A percentile compares a stretch with the other conserved stretches of the same genome.
Evolutionary conservation across 73 alveolate species (phyloP).

Genomic region (Effrenium voratum): DNA sequence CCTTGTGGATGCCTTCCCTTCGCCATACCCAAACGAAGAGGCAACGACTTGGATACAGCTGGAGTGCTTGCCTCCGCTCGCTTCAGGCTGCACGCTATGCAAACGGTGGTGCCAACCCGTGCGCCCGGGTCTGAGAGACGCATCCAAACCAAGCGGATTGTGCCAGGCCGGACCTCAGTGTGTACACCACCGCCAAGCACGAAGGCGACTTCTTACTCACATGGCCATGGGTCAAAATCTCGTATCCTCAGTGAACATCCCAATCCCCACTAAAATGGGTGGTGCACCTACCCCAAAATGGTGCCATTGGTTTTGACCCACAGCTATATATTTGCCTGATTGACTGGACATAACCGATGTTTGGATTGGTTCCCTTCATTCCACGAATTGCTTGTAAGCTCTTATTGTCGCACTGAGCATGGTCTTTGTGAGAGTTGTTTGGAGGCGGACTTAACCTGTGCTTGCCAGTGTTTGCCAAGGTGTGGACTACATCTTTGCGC

Average conservation of each 20-base stretch:
- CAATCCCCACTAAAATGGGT: no score
- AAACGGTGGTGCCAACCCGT: conserved; percentile 90
- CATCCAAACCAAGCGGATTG: not conserved
- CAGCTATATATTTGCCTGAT: no score
- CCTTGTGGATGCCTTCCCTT: conserved; percentile 86
- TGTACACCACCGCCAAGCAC: conserved; percentile 91
- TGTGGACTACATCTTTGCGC: conserved; percentile 80
- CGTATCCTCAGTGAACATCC: no score
- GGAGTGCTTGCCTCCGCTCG: not conserved
- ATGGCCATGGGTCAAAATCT: no score
- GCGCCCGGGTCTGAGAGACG: not conserved
- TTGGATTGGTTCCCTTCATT: no score
- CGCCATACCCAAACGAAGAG: conserved; percentile 93
- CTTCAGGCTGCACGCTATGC: conserved; percentile 87
- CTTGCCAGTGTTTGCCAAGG: not conserved
- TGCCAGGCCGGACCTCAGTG: conserved; percentile 70
- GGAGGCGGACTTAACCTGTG: no score
- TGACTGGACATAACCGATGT: no score
- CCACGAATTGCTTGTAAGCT: no score
- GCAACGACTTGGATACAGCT: not conserved
- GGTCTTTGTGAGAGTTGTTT: no score
- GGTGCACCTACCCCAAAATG: no score
- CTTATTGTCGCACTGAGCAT: no score
- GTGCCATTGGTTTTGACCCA: no score
- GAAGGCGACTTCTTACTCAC: conserved; percentile 50